These are phyloP conservation scores for Biscogniauxia marginata DNA, from an alignment of 2,329 filamentous ascomycete species.

Conservation along the genomic window DNA sequence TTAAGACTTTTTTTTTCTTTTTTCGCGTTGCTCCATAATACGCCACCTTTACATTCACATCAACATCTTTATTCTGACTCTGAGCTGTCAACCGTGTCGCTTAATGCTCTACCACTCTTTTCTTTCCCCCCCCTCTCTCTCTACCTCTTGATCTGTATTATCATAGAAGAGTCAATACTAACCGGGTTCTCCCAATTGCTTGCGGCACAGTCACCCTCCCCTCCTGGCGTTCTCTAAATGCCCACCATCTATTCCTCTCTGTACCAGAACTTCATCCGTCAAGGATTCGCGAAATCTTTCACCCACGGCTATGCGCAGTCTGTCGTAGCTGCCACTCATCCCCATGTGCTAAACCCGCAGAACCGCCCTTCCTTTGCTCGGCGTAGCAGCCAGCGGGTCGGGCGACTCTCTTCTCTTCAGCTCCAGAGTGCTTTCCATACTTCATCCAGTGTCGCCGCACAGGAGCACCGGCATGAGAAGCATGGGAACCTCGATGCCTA, in stretches of 20 bases:
- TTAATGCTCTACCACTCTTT: too few species aligned
- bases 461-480: conserved; percentile 57
- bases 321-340: conserved; percentile 89
- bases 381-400: conserved; percentile 54
- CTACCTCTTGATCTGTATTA: not conserved
- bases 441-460: conserved; percentile 48
- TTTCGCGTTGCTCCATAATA: not conserved
- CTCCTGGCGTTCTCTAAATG: conserved; percentile 83
- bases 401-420: conserved; percentile 60
- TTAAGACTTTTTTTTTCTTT: conserved; percentile 1
- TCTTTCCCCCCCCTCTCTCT: not conserved
- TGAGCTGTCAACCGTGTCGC: too few species aligned
- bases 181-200: conserved; percentile 13
- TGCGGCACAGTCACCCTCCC: conserved; percentile 51
- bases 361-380: conserved; percentile 63
- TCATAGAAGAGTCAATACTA: conserved; percentile 15
- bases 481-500: conserved; percentile 82
- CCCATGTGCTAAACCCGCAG: conserved; percentile 72
- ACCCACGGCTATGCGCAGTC: conserved; percentile 98
- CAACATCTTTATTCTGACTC: too few species aligned
- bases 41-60: not conserved
- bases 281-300: conserved; percentile 94
- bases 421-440: conserved; percentile 77
- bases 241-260: conserved; percentile 68
- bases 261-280: conserved; percentile 85